Conservation (phyloP, 2,329 filamentous ascomycete genomes). For the Ascochyta koolunga region DNA sequence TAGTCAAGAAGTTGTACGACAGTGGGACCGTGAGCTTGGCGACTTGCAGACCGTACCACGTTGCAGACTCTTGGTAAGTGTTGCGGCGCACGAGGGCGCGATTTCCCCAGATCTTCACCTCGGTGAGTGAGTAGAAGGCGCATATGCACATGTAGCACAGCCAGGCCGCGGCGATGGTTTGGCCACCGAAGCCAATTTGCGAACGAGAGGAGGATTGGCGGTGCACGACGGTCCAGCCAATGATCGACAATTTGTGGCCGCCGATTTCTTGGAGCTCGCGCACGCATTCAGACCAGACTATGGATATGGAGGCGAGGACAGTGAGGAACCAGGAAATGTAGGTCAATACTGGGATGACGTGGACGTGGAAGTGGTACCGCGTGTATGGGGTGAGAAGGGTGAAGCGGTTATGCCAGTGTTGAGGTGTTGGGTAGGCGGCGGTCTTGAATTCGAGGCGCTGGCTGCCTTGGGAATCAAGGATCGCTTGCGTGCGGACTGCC, state of each 20-base stretch:
- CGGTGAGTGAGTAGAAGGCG: conserved; percentile 83
- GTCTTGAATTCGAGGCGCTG: conserved; percentile 78
- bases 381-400: conserved; percentile 74
- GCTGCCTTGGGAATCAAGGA: conserved; percentile 82
- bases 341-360: conserved; percentile 72
- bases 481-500: conserved; percentile 76
- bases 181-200: conserved; percentile 83
- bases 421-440: conserved; percentile 47
- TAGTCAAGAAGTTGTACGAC: conserved; percentile 95
- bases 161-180: conserved; percentile 84
- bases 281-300: conserved; percentile 93
- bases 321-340: conserved; percentile 71
- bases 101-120: conserved; percentile 97
- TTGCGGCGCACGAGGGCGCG: conserved; percentile 87
- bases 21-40: conserved; percentile 91
- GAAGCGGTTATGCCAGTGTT: conserved; percentile 58
- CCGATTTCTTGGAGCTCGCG: conserved; percentile 68
- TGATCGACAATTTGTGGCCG: conserved; percentile 71
- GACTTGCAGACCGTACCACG: conserved; percentile 94
- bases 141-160: conserved; percentile 95
- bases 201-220: conserved; percentile 74
- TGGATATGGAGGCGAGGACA: conserved; percentile 75
- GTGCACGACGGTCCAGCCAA: conserved; percentile 72
- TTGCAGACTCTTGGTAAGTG: conserved; percentile 90
- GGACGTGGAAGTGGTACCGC: conserved; percentile 77